Base-by-base conservation (phyloP, 2,329 filamentous ascomycete species). In the Samsoniella hepiali region DNA sequence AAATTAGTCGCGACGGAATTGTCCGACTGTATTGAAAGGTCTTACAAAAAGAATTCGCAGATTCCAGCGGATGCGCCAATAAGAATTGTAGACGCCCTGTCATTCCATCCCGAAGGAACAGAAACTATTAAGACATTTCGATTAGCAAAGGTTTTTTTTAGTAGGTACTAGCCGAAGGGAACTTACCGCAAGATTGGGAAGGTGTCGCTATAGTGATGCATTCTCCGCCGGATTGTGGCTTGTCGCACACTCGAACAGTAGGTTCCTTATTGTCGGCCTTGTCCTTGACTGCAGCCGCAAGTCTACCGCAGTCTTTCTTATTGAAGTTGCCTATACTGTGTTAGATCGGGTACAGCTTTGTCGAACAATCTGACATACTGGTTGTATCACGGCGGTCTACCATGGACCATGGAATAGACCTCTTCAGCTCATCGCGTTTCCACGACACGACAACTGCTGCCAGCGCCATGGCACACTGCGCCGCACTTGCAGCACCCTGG, bases 401-500 rank as follows among this genome's bases (percentile, higher is more conserved):
- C 4, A 34, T n/a, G 8, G n/a, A 3, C 31, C 31, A 34, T n/a
- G 8, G 11, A 34, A 34, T 11, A 51, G 31, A 51, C 22, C 49
- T 51, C n/a, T 51, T 51, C 31, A 51, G 31, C 49, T 51, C 49
- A 51, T 51, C 49, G 29, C n/a, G 49, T 34, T n/a, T 15, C 49
- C 49, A 51, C 49, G 49, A 51, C 31, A 51, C 49, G 31, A 51
- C 49, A 51, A 51, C 49, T 34, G 49, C 49, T 34, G 49, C 31
- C 31, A 51, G 49, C 22, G 50, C 50, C 50, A 53, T 22, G 17
- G 50, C 50, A 53, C 50, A 53, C 50, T 53, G 50, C 50, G 50
- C 50, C 7, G 50, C 50, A n/a, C 31, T 36, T 36, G 50, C 50
- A 53, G 50, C 50, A 9, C 50, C 50, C 50, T 53, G 50, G 32